Percentiles rank a stretch among this genome's conserved stretches.
phyloP scores from a whole-genome alignment of 75 land plant species.

The Sequoia sempervirens region DNA sequence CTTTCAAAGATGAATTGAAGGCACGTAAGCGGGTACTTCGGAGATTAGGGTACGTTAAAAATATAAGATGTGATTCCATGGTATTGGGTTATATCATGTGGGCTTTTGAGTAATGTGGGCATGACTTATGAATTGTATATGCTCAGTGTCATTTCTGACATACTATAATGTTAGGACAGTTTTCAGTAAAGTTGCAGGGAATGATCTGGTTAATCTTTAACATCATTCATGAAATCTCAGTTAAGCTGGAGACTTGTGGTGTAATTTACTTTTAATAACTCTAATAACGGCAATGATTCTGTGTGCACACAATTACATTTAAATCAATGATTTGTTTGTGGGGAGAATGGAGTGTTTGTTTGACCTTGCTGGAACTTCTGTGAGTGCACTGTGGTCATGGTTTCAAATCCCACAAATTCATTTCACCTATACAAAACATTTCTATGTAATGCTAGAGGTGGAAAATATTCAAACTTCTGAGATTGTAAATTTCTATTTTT shows the following conservation, averaged over 20 bases:
- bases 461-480: background rate
- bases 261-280: background rate
- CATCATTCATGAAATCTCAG: background rate
- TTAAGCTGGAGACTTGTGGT: background rate
- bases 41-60: conserved; percentile 68
- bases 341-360: background rate
- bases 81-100: background rate
- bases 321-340: background rate
- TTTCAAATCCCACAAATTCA: background rate
- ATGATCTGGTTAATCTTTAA: background rate
- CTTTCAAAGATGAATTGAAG: conserved; percentile 94
- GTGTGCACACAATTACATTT: background rate
- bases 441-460: background rate
- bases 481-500: background rate
- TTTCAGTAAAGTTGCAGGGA: background rate
- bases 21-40: conserved; percentile 87
- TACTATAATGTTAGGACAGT: background rate
- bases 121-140: background rate
- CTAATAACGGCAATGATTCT: background rate
- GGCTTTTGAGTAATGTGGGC: background rate
- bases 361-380: background rate
- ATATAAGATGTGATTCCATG: background rate
- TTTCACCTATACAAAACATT: background rate
- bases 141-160: background rate
- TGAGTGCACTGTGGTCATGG: background rate